A percentile compares a stretch with the other conserved stretches of the same genome.
phyloP scores from a whole-genome alignment of 306 rosid genomes.

The Pterocarpus macrocarpus region DNA sequence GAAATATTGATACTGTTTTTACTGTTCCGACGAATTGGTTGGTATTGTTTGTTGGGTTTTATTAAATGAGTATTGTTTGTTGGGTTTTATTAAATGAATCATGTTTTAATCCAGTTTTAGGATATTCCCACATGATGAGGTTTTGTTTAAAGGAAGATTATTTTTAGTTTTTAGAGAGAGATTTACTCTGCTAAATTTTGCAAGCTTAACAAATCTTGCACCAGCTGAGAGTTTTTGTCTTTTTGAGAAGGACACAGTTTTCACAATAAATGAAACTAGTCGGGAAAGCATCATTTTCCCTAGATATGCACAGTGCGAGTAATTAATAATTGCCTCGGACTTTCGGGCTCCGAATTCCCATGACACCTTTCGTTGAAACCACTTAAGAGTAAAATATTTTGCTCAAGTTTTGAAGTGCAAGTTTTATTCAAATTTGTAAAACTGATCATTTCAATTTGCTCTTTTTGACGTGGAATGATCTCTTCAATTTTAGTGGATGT shows the following conservation, averaged over 20 bases:
- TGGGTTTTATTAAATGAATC: background rate
- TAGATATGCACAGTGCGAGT: background rate
- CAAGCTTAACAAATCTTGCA: background rate
- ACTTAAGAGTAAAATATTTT: background rate
- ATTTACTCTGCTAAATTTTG: background rate
- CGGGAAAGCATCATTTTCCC: background rate
- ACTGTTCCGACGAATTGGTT: background rate
- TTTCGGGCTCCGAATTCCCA: background rate
- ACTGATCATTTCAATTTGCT: too few relatives aligned
- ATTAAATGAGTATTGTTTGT: slow-evolving; percentile 10
- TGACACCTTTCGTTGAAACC: background rate
- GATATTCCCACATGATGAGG: background rate
- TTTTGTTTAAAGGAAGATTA: background rate
- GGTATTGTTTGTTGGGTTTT: slow-evolving; percentile 7
- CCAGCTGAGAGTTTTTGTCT: background rate
- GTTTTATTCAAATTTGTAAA: too few relatives aligned
- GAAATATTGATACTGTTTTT: background rate
- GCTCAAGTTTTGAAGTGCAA: too few relatives aligned
- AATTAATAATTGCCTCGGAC: background rate
- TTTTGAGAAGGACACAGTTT: background rate
- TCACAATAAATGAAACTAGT: slow-evolving; percentile 17
- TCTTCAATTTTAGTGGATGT: too few relatives aligned
- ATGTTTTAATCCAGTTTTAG: slow-evolving; percentile 36
- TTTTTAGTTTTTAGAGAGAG: background rate
- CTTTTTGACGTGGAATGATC: too few relatives aligned